Evolutionary conservation across 495 filamentous ascomycete genomes (phyloP).

Genomic region (Aspergillus diversus): DNA sequence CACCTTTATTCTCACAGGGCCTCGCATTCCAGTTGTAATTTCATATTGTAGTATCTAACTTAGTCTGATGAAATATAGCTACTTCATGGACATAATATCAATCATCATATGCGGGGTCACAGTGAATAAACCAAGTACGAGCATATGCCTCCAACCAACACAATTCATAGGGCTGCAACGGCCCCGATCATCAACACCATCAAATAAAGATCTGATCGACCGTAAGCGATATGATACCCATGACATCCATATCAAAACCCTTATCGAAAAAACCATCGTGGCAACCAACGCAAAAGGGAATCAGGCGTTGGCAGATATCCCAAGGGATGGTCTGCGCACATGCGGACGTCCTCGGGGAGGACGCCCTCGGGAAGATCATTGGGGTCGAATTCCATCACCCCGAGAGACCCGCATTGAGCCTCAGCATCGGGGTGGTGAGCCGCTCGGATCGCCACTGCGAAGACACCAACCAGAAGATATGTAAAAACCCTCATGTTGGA

Average conservation of each 20-base stretch:
- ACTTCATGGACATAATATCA: no score
- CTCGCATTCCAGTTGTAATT: no score
- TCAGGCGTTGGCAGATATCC: not conserved
- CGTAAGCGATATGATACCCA: no score
- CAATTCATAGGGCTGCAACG: no score
- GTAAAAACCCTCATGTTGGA: constrained; percentile 2
- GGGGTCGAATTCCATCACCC: constrained; percentile 2
- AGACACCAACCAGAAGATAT: not conserved
- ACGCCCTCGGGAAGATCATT: constrained; percentile 5
- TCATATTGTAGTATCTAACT: no score
- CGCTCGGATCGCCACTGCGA: not conserved
- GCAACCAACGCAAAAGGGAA: not conserved
- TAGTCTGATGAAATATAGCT: no score
- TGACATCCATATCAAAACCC: not conserved
- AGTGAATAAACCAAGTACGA: no score
- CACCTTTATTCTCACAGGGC: no score
- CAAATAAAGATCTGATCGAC: no score
- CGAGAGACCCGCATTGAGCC: not conserved
- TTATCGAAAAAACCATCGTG: not conserved
- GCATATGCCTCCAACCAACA: no score
- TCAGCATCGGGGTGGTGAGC: not conserved
- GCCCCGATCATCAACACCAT: no score
- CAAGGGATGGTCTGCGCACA: constrained; percentile 7
- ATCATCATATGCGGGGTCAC: no score
- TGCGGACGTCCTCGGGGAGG: not conserved